These are phyloP conservation scores for Boletus nobilissimus DNA, from an alignment of 1,284 basidiomycete genomes.

Conservation along the genomic window DNA sequence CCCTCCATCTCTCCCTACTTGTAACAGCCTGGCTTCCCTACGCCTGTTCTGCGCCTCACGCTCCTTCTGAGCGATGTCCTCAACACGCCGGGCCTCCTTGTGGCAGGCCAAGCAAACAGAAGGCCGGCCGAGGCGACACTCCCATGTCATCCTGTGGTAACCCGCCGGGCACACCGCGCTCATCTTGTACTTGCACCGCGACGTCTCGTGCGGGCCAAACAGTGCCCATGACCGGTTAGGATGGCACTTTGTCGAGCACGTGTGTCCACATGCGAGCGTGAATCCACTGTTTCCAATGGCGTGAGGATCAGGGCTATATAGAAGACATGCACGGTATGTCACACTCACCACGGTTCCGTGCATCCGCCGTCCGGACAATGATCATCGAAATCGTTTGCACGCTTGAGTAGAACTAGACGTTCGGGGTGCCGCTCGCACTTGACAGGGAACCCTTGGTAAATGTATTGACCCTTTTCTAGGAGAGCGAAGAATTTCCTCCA, in stretches of 20 bases:
- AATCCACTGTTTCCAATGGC: slow-evolving; percentile 14
- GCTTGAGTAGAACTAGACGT: slow-evolving; percentile 48
- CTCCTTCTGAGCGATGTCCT: neutral
- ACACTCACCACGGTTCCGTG: slow-evolving; percentile 60
- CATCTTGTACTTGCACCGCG: slow-evolving; percentile 40
- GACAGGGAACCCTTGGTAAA: slow-evolving; percentile 68
- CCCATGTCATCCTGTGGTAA: neutral
- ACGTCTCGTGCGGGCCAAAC: slow-evolving; percentile 48
- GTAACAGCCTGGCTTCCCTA: no score
- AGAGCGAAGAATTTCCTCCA: slow-evolving; percentile 62
- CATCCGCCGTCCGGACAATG: slow-evolving; percentile 71
- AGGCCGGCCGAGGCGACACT: neutral
- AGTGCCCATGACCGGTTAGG: slow-evolving; percentile 18
- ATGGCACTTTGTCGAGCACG: slow-evolving; percentile 64
- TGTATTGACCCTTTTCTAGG: slow-evolving; percentile 53
- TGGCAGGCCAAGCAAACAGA: neutral
- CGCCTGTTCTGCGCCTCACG: neutral
- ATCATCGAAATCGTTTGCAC: slow-evolving; percentile 59
- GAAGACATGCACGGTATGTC: no score
- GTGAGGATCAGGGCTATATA: neutral
- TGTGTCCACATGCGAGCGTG: slow-evolving; percentile 54
- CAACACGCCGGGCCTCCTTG: neutral
- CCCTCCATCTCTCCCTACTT: no score
- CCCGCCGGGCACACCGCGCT: neutral
- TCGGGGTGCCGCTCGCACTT: slow-evolving; percentile 63